Base-by-base conservation (phyloP, 768 basidiomycete genomes). In the Suillus clintonianus region DNA sequence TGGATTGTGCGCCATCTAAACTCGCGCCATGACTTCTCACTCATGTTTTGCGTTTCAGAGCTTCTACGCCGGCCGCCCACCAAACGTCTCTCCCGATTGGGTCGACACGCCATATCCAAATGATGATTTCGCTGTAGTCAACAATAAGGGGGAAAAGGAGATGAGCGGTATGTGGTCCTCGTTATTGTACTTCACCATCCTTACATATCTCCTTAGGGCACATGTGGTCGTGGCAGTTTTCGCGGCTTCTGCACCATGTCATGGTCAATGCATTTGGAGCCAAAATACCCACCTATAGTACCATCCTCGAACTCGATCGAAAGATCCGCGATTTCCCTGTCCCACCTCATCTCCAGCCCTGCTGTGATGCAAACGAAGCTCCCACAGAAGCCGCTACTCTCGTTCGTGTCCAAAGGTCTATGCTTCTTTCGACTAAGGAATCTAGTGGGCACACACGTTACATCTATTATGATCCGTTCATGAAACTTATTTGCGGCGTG, bases 271-370 rank as follows among this genome's bases (percentile, higher is more conserved):
- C 84, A 0, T 83, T 89, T 62, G 86, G 82, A 3, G 77, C 83
- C 3, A 86, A 81, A 64, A 75, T 77, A 22, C 86, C 86, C 1
- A 65, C 77, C 0, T 90, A 90, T 68, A 70, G 72, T 14, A 74
- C 78, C 14, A 81, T 90, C 37, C 73, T 89, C 17, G 83, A 85
- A 27, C 78, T 88, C 27, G 89, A 90, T 72, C 81, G 83, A 42
- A 82, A 82, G 62, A 80, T 90, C 59, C 83, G 89, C 30, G 86
- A 89, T 67, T 86, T 88, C 66, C 74, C 80, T 39, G 79, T 89
- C 10, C 87, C 86, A 10, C 62, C 67, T 1, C 68, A 76, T 34
- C 78, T 87, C 65, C 83, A 83, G 13, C 78, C 81, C n/a, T 70
- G 65, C 15, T 65, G 13, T 74, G 71, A 42, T 43, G 54, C 19